phyloP scores from a whole-genome alignment of 108 stramenopile species.

The Fistulifera solaris region DNA sequence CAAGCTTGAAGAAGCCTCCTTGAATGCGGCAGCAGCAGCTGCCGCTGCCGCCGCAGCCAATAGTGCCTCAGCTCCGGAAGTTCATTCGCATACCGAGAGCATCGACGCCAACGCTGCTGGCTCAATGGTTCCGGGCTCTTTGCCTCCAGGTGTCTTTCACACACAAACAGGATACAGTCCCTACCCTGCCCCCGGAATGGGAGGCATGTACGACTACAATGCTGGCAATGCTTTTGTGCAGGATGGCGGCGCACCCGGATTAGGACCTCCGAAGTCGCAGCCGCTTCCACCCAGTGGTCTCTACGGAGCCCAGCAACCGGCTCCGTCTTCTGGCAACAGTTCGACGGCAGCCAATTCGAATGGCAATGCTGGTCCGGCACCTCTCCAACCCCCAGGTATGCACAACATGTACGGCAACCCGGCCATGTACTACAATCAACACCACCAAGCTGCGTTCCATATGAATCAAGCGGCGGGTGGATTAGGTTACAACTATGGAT shows the following conservation, averaged over 20 bases:
- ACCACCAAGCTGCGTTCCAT: slow-evolving; percentile 38
- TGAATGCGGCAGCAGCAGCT: slow-evolving; percentile 19
- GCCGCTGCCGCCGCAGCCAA: slow-evolving; percentile 4
- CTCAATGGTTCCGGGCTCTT: slow-evolving; percentile 12
- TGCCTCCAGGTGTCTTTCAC: slow-evolving; percentile 1
- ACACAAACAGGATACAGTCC: background rate
- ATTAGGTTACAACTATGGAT: slow-evolving; percentile 52
- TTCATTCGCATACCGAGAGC: too few relatives aligned
- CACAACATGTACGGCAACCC: slow-evolving; percentile 54
- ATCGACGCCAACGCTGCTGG: slow-evolving; percentile 13
- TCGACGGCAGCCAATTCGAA: slow-evolving; percentile 21
- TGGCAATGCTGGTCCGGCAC: slow-evolving; percentile 15
- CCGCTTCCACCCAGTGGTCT: slow-evolving; percentile 29
- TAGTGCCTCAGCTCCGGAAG: slow-evolving; percentile 15
- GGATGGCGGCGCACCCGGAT: slow-evolving; percentile 15
- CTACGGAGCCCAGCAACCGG: slow-evolving; percentile 21
- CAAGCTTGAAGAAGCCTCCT: slow-evolving; percentile 53
- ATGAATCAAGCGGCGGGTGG: slow-evolving; percentile 39
- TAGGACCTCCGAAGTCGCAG: slow-evolving; percentile 9
- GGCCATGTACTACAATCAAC: slow-evolving; percentile 58
- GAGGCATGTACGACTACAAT: slow-evolving; percentile 50
- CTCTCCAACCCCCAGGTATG: slow-evolving; percentile 72
- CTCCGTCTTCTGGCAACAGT: slow-evolving; percentile 15
- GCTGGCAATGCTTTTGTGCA: slow-evolving; percentile 19
- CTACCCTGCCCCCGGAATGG: slow-evolving; percentile 58